A percentile compares a stretch with the other conserved stretches of the same genome.
Evolutionary conservation across 768 basidiomycete genomes (phyloP).

Genomic region (Calocera viscosa): DNA sequence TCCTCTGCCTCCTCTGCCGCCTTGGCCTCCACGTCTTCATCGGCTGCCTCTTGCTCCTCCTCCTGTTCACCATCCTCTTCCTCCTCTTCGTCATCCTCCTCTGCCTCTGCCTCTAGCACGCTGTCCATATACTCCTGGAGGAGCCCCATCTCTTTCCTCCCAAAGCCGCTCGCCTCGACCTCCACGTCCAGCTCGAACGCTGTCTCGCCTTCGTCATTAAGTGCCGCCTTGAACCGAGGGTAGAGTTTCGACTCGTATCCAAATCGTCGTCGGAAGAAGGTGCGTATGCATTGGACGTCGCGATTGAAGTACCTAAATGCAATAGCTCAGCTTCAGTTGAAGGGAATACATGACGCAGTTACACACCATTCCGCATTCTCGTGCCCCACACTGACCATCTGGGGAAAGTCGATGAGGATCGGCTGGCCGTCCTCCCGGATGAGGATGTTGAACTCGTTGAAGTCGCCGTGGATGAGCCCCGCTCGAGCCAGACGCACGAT

Average conservation of each 20-base stretch:
- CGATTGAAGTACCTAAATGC: conserved; percentile 87
- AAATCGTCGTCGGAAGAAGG: conserved; percentile 83
- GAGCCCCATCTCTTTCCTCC: conserved; percentile 63
- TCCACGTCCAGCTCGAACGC: conserved; percentile 72
- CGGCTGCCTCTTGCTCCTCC: conserved; percentile 15
- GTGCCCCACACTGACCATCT: conserved; percentile 97
- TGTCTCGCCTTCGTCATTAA: conserved; percentile 40
- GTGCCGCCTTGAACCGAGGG: conserved; percentile 64
- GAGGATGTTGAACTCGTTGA: conserved; percentile 98
- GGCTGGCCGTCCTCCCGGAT: conserved; percentile 67
- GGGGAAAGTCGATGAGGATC: conserved; percentile 94
- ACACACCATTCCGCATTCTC: conserved; percentile 89
- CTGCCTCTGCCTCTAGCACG: conserved; percentile 30
- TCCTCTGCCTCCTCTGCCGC: conserved; percentile 32
- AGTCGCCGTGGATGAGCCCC: conserved; percentile 97
- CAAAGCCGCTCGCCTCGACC: conserved; percentile 90
- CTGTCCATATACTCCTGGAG: conserved; percentile 76
- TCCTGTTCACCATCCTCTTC: conserved; percentile 11
- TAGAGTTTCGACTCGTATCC: conserved; percentile 83
- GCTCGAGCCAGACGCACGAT: conserved; percentile 87
- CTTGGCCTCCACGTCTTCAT: conserved; percentile 27
- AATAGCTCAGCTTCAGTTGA: not conserved
- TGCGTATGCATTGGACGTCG: conserved; percentile 91
- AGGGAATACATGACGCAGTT: not conserved
- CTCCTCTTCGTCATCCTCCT: conserved; percentile 18